Percentiles rank a stretch among this genome's conserved stretches.
Evolutionary conservation across 2,329 filamentous ascomycete species (phyloP).

Genomic region (Alternaria novae-zelandiae): DNA sequence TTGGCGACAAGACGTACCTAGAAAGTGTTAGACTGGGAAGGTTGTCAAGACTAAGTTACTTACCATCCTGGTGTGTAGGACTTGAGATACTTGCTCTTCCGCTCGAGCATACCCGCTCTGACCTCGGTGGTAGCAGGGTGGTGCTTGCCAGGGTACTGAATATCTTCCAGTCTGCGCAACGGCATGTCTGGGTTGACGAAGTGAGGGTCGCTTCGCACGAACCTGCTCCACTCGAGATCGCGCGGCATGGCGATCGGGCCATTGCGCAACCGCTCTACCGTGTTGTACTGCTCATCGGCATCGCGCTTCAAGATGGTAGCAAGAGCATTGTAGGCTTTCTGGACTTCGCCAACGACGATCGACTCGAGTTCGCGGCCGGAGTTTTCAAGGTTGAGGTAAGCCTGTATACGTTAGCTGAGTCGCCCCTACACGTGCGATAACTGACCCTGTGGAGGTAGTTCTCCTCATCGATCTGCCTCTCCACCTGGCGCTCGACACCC

Average conservation of each 20-base stretch:
- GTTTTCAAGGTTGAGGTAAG: slow-evolving; percentile 90
- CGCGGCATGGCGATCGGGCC: slow-evolving; percentile 93
- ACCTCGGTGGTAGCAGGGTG: slow-evolving; percentile 85
- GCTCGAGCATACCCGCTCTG: slow-evolving; percentile 86
- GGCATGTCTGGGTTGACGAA: slow-evolving; percentile 86
- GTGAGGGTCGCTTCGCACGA: slow-evolving; percentile 80
- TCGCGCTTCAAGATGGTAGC: slow-evolving; percentile 91
- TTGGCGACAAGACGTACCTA: slow-evolving; percentile 95
- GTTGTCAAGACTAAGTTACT: slow-evolving; percentile 41
- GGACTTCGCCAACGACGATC: slow-evolving; percentile 95
- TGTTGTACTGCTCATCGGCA: slow-evolving; percentile 78
- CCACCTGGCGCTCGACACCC: slow-evolving; percentile 85
- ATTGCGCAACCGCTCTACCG: slow-evolving; percentile 79
- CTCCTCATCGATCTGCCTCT: slow-evolving; percentile 93
- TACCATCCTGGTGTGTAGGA: slow-evolving; percentile 96
- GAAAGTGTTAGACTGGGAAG: slow-evolving; percentile 8
- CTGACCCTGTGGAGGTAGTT: slow-evolving; percentile 92
- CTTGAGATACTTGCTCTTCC: slow-evolving; percentile 98
- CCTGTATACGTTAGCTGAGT: slow-evolving; percentile 59
- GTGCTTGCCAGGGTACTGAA: slow-evolving; percentile 89
- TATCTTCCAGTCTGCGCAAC: slow-evolving; percentile 77
- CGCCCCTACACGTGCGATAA: background rate
- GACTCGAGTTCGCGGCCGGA: slow-evolving; percentile 94
- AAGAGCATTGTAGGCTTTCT: slow-evolving; percentile 96
- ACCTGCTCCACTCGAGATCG: slow-evolving; percentile 87